Evolutionary conservation across 1,284 basidiomycete genomes (phyloP).

Genomic region (Moesziomyces aphidis): DNA sequence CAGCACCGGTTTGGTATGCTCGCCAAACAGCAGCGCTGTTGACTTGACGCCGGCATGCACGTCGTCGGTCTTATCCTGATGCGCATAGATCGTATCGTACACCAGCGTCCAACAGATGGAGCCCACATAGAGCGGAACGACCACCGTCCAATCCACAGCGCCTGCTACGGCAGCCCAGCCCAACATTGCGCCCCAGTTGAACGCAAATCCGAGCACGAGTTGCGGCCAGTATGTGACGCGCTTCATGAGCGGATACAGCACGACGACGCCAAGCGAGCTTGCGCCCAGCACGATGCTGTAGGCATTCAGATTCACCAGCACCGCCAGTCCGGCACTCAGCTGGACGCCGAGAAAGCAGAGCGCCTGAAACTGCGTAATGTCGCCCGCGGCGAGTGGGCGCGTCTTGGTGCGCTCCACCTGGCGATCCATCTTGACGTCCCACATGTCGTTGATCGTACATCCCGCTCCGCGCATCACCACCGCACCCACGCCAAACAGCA

Average conservation of each 20-base stretch:
- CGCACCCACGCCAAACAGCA: conserved; percentile 89
- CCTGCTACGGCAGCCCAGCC: conserved; percentile 96
- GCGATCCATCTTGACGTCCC: conserved; percentile 91
- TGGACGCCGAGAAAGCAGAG: conserved; percentile 85
- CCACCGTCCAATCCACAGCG: conserved; percentile 77
- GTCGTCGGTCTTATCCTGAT: conserved; percentile 97
- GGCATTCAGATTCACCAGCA: conserved; percentile 91
- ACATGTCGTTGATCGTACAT: conserved; percentile 99
- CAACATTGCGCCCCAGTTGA: conserved; percentile 96
- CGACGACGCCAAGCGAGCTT: conserved; percentile 86
- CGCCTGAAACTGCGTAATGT: conserved; percentile 81
- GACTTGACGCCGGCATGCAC: conserved; percentile 88
- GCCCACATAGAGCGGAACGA: conserved; percentile 88
- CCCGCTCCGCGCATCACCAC: conserved; percentile 97
- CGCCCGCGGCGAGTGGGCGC: conserved; percentile 82
- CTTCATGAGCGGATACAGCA: conserved; percentile 97
- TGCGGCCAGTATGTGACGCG: conserved; percentile 97
- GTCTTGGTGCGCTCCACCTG: conserved; percentile 80
- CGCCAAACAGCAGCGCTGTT: conserved; percentile 86
- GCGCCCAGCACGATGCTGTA: conserved; percentile 95
- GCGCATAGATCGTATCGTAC: conserved; percentile 98
- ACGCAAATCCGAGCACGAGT: conserved; percentile 78
- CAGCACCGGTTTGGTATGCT: conserved; percentile 81
- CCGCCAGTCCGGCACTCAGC: conserved; percentile 84
- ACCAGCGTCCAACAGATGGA: conserved; percentile 93